Evolutionary conservation across 2,329 filamentous ascomycete species (phyloP).

Genomic region (Fusarium penzigii): DNA sequence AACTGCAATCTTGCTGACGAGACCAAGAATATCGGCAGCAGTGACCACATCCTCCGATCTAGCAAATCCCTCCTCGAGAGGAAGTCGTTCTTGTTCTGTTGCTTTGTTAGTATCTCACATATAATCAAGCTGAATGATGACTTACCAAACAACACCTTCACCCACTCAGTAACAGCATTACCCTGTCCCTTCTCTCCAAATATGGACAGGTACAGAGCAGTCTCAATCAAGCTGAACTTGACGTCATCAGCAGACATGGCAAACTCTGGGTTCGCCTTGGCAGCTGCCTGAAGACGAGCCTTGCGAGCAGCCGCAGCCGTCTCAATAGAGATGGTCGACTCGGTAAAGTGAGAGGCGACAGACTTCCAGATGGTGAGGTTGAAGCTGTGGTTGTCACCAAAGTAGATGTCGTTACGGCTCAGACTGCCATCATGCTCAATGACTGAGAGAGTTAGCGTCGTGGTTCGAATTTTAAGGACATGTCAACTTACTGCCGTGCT

Average conservation of each 20-base stretch:
- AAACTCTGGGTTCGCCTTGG: conserved; percentile 20
- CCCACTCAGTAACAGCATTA: conserved; percentile 23
- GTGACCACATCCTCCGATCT: conserved; percentile 16
- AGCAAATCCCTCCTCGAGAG: conserved; percentile 20
- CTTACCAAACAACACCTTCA: conserved; percentile 25
- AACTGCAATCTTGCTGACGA: conserved; percentile 14
- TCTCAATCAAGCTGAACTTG: conserved; percentile 22
- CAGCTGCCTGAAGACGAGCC: conserved; percentile 15
- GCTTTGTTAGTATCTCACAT: background rate
- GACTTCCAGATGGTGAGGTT: conserved; percentile 23
- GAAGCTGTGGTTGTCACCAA: conserved; percentile 26
- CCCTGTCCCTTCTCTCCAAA: conserved; percentile 18
- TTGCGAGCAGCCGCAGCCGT: conserved; percentile 22
- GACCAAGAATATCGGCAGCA: conserved; percentile 15
- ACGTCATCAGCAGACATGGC: conserved; percentile 1
- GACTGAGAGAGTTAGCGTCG: conserved; percentile 7
- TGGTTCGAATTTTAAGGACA: rapidly evolving
- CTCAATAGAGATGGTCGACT: conserved; percentile 22
- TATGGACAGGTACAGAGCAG: conserved; percentile 22
- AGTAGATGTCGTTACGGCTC: conserved; percentile 22
- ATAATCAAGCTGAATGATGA: background rate
- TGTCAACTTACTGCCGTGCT: conserved; percentile 15
- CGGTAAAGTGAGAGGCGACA: conserved; percentile 19
- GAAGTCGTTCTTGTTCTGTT: conserved; percentile 21
- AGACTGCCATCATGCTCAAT: conserved; percentile 26